These are phyloP conservation scores for Prunus mume DNA, from an alignment of 306 rosid species.

Conservation along the genomic window DNA sequence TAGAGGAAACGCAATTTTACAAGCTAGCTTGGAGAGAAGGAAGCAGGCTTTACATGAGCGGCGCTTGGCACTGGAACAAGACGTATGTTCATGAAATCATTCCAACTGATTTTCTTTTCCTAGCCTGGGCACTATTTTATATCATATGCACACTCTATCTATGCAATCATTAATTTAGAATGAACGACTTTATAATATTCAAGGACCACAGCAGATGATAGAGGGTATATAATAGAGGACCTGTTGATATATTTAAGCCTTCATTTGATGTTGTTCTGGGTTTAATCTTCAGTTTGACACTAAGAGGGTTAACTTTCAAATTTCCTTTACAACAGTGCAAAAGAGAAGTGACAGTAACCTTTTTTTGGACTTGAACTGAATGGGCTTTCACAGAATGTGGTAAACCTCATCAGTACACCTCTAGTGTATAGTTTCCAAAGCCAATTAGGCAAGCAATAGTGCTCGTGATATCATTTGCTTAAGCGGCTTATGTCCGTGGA, in stretches of 20 bases:
- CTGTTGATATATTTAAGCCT: not conserved
- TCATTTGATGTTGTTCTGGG: not conserved
- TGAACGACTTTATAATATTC: not conserved
- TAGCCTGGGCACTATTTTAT: not conserved
- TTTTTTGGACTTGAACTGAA: not conserved
- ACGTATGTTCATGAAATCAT: constrained; percentile 45
- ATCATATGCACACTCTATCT: not conserved
- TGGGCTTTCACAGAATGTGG: not conserved
- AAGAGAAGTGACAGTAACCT: not conserved
- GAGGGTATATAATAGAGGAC: not conserved
- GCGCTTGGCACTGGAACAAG: constrained; percentile 98
- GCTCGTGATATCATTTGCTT: constrained; percentile 2
- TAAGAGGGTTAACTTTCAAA: not conserved
- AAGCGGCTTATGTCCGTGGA: not conserved
- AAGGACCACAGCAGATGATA: not conserved
- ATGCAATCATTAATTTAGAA: not conserved
- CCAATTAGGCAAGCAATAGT: not conserved
- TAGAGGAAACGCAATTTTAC: constrained; percentile 97
- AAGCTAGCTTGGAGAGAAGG: constrained; percentile 99
- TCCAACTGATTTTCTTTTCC: not conserved
- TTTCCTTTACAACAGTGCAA: not conserved
- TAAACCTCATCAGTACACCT: not conserved
- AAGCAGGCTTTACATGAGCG: constrained; percentile 99
- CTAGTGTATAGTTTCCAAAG: not conserved
- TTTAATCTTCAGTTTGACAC: constrained; percentile 4